Evolutionary conservation across 78 protist genomes (phyloP), one percentile per base, ranked within the genome.

Genomic region (Dictyostelium firmibasis): DNA sequence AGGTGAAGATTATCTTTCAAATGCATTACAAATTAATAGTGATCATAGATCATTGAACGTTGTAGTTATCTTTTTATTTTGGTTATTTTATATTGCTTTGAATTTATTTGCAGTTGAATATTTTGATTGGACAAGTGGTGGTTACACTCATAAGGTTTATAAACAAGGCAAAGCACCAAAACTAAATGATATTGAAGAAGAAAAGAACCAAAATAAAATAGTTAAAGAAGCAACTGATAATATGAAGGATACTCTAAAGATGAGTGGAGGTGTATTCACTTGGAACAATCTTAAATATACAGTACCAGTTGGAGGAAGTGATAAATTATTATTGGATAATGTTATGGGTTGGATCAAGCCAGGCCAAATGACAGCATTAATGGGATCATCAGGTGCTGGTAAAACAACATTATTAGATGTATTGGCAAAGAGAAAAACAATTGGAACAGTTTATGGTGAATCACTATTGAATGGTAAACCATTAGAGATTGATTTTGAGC

Each of bases 351-450:
- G 93, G 91, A 85, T 94, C 27, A 84, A 85, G 38, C 96, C 93
- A 72, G 93, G 94, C 29, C 82, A 86, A 62, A 92, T 96, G 96
- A 96, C 97, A 33, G 97, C 97, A 43, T 86, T 96, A 4, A 92
- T 96, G 97, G 97, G 97, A n/a, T 89, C 97, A 2, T 85, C 96
- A 0, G 95, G 95, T 76, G 95, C 95, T 35, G 95, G 92, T 69
- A 98, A 98, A 92, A 96, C 97, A 1, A 97, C 98, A 1, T 64
- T 97, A 64, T 86, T 97, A 20, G 97, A 97, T 91, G 96, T 97
- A 11, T 79, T 98, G 29, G 97, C 98, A 60, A 87, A 91, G 31
- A 75, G 98, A 60, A 96, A 97, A 95, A 85, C 95, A 2, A 81
- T 53, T 38, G 98, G 98, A 14, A 76, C 36, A 6, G 41, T 97